These are phyloP conservation scores for Microcyclospora pomicola DNA, from an alignment of 2,329 filamentous ascomycete genomes.

Conservation along the genomic window DNA sequence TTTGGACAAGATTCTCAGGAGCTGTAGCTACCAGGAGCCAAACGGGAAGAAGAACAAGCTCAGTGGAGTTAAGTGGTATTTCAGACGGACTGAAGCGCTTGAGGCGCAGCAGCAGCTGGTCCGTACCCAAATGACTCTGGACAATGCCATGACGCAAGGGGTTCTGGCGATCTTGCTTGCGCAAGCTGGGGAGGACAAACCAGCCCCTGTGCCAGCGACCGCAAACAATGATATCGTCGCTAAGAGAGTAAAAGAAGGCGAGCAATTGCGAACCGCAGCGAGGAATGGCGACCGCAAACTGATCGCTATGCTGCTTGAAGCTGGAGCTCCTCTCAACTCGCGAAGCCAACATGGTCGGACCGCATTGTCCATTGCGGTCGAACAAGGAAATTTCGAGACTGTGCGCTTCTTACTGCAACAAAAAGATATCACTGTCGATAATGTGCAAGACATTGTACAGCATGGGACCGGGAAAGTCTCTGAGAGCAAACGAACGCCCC, in stretches of 20 bases:
- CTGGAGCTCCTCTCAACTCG: slow-evolving; percentile 17
- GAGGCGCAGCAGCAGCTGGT: too few relatives aligned
- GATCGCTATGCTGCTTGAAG: slow-evolving; percentile 14
- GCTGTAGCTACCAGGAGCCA: too few relatives aligned
- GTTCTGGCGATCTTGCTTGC: too few relatives aligned
- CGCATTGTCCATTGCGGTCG: neutral
- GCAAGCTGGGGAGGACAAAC: too few relatives aligned
- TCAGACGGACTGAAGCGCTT: too few relatives aligned
- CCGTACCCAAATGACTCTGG: too few relatives aligned
- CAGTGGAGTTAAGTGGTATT: too few relatives aligned
- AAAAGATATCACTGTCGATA: neutral
- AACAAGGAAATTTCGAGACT: neutral
- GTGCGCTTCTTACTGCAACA: neutral
- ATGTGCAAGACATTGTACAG: neutral
- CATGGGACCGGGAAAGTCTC: neutral
- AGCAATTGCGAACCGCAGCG: slow-evolving; percentile 8
- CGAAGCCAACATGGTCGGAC: slow-evolving; percentile 7
- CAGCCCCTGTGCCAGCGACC: too few relatives aligned
- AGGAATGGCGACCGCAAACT: slow-evolving; percentile 16
- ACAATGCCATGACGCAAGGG: too few relatives aligned
- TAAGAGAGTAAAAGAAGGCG: neutral
- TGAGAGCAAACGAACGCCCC: neutral
- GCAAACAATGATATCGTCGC: neutral
- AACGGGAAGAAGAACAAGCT: too few relatives aligned
- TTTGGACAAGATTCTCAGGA: too few relatives aligned